Base-by-base conservation (phyloP, 2,329 filamentous ascomycete species). In the Botrytis porri region DNA sequence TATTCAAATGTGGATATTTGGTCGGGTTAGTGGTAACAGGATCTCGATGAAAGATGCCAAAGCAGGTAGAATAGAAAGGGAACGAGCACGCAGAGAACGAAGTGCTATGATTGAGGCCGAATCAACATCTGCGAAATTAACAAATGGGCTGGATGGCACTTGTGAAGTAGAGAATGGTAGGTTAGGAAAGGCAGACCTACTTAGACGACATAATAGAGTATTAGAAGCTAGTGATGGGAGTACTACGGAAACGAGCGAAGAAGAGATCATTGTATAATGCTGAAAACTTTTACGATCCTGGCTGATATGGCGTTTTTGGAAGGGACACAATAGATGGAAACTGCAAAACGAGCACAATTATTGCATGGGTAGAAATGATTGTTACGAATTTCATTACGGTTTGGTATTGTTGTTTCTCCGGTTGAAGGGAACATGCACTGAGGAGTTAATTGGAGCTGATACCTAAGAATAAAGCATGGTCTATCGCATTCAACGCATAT, bases 1-100 rank as follows among this genome's bases (percentile, higher is more conserved):
- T 16, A 73, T 82, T 14, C 82, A 83, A 69, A 73, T 83, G 41
- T 74, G 80, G 32, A 80, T 80, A 4, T 82, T 81, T 74, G 80
- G 78, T 48, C 77, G 75, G 57, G 78, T 82, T 9, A 74, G 69
- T 37, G 77, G 78, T 16, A 80, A 79, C 61, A 75, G 80, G 54
- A 62, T 74, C 25, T 72, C 69, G 59, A 77, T 75, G 69, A 77
- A 75, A 72, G 75, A 69, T 45, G 75, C 75, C 29, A 77, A 74
- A 71, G 74, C 75, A 51, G 76, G 75, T 39, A 76, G 73, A 35
- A 54, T 74, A n/a, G 74, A 77, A 67, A 75, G 74, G 48, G 75
- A 77, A 39, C 72, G 74, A 67, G 29, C 67, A 45, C 69, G 69
- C 69, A 64, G 70, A 73, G 69, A 76, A 72, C n/a, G 41, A 20